Base-by-base conservation (phyloP, 2,329 filamentous ascomycete genomes). In the Lasiodiplodia sp. region DNA sequence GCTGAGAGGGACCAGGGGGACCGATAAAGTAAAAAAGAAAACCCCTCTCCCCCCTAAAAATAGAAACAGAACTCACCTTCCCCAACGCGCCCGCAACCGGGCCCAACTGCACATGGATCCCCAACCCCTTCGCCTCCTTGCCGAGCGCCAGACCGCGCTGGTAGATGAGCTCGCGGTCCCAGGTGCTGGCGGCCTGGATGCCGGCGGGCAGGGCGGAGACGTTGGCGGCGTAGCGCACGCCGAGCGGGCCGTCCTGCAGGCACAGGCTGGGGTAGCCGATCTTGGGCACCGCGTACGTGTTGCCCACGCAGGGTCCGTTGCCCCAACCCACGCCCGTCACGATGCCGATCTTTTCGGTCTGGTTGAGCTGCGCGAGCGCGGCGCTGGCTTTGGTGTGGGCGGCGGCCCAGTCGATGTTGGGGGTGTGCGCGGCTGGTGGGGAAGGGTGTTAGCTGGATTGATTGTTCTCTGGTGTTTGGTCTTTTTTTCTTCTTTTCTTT, bases 21-120 rank as follows among this genome's bases (percentile, higher is more conserved):
- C 38, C 38, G 37, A 16, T n/a, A n/a, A 47, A 47, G 18, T 18
- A 6, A n/a, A 47, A 14, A 47, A 8, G 3, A 21, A 11, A 28
- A 28, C 5, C 28, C 28, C 28, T 28, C 25, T 28, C 4, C 23
- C 25, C 28, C 52, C 28, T 70, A 14, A 79, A 57, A 0, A 23
- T 11, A 23, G 49, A 23, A 12, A 56, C 16, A 23, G 11, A 18
- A 44, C 56, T 18, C 21, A 60, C 57, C 57, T 68, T 68, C 12
- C 66, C 66, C 25, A 68, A 25, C 21, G 44, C 79, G 2, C 83
- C 82, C 37, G 80, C 73, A 67, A 85, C 78, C 23, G 82, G 82
- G 0, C 81, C 82, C 5, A 84, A 77, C 5, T 79, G 72, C 16
- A 84, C 75, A 71, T 84, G 76, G 8, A 82, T 75, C 18, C 83